Evolutionary conservation across 1,284 basidiomycete genomes (phyloP).

Genomic region (Cryptococcus floricola): DNA sequence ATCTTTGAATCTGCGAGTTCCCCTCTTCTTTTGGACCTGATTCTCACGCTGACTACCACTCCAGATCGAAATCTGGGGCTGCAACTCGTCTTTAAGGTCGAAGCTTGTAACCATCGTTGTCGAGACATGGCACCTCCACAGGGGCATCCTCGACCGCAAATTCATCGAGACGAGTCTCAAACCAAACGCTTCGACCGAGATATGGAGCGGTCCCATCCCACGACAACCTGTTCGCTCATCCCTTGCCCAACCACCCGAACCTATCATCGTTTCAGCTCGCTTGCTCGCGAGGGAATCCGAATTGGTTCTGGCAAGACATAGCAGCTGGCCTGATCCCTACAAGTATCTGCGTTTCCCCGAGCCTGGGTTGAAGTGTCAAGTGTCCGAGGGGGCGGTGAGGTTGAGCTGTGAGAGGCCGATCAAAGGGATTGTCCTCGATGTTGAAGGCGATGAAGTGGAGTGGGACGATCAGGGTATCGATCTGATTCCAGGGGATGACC

Average conservation of each 20-base stretch:
- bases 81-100: slow-evolving; percentile 64
- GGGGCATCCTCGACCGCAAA: slow-evolving; percentile 54
- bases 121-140: slow-evolving; percentile 59
- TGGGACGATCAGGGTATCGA: slow-evolving; percentile 87
- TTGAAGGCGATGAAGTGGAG: slow-evolving; percentile 60
- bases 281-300: slow-evolving; percentile 55
- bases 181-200: slow-evolving; percentile 76
- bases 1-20: slow-evolving; percentile 53
- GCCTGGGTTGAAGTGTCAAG: slow-evolving; percentile 56
- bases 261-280: slow-evolving; percentile 70
- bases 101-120: slow-evolving; percentile 64
- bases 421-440: slow-evolving; percentile 78
- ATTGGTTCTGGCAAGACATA: slow-evolving; percentile 64
- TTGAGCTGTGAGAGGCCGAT: slow-evolving; percentile 65
- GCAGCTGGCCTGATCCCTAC: slow-evolving; percentile 77
- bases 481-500: slow-evolving; percentile 74
- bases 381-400: slow-evolving; percentile 60
- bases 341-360: slow-evolving; percentile 80
- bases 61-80: slow-evolving; percentile 76
- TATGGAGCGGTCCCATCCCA: slow-evolving; percentile 65
- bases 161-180: slow-evolving; percentile 57
- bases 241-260: slow-evolving; percentile 61
- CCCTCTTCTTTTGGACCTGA: background rate
- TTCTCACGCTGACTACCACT: background rate
- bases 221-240: slow-evolving; percentile 64